These are phyloP conservation scores for Phyllachora maydis DNA, from an alignment of 2,329 filamentous ascomycete species.

Conservation along the genomic window DNA sequence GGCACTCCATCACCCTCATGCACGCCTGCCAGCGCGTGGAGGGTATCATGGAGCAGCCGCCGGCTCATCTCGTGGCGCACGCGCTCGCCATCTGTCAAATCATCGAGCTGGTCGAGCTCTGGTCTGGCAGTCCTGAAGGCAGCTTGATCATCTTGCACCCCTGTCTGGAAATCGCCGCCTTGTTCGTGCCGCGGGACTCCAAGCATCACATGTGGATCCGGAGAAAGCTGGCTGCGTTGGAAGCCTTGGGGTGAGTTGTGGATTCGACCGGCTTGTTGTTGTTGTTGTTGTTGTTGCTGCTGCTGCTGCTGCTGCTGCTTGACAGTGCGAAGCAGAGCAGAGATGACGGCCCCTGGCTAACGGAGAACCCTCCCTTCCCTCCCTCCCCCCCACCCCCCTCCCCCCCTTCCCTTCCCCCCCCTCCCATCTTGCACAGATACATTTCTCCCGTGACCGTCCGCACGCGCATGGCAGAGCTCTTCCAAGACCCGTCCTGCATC, in stretches of 20 bases:
- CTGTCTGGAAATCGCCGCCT: slow-evolving; percentile 50
- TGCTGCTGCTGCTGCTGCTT: too few species aligned
- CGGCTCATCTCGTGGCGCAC: slow-evolving; percentile 33
- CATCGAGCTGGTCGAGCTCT: slow-evolving; percentile 59
- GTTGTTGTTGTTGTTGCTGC: background rate
- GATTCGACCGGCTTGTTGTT: background rate
- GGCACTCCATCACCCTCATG: slow-evolving; percentile 62
- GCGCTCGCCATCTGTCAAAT: slow-evolving; percentile 56
- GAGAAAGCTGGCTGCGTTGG: slow-evolving; percentile 57
- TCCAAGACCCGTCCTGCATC: slow-evolving; percentile 48
- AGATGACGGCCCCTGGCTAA: too few species aligned
- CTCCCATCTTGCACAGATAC: too few species aligned
- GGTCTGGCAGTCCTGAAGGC: slow-evolving; percentile 48
- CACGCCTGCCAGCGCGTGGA: slow-evolving; percentile 49
- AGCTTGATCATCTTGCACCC: slow-evolving; percentile 55
- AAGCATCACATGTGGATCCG: slow-evolving; percentile 63
- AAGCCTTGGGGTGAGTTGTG: slow-evolving; percentile 59
- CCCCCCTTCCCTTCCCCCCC: too few species aligned
- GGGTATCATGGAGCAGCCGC: slow-evolving; percentile 26
- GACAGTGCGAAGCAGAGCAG: too few species aligned
- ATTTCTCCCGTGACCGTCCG: slow-evolving; percentile 62
- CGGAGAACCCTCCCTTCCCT: too few species aligned
- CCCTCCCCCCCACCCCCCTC: too few species aligned
- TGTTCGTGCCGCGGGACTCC: slow-evolving; percentile 61
- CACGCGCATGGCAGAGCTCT: slow-evolving; percentile 53